Conservation (phyloP, 2,329 filamentous ascomycete species). For the Leptographium galeiforme region DNA sequence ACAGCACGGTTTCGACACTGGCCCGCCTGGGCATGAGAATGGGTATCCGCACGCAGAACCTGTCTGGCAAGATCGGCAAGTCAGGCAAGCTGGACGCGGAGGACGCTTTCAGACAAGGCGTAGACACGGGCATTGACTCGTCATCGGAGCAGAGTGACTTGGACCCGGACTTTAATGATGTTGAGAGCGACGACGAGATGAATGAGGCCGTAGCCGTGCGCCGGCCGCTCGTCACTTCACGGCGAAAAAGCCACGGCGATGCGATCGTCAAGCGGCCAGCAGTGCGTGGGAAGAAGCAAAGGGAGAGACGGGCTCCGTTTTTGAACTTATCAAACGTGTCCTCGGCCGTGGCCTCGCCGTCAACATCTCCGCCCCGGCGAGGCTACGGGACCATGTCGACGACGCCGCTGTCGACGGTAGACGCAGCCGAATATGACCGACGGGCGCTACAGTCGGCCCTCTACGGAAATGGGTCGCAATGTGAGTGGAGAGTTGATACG, state of each 20-base stretch:
- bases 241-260: constrained; percentile 29
- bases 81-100: constrained; percentile 24
- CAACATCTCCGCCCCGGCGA: constrained; percentile 2
- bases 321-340: background rate
- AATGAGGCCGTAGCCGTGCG: constrained; percentile 14
- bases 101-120: constrained; percentile 13
- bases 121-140: constrained; percentile 14
- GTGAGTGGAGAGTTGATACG: background rate
- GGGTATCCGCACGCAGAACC: constrained; percentile 62
- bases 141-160: constrained; percentile 10
- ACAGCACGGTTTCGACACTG: constrained; percentile 38
- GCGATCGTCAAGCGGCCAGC: constrained; percentile 17
- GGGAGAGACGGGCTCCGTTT: constrained; percentile 6
- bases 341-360: background rate
- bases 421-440: background rate
- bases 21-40: constrained; percentile 50
- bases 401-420: background rate
- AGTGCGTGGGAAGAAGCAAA: constrained; percentile 14
- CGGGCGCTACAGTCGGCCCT: background rate
- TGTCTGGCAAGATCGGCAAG: constrained; percentile 41
- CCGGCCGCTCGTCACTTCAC: constrained; percentile 7
- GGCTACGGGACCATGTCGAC: constrained; percentile 15
- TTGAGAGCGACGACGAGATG: constrained; percentile 23
- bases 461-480: background rate
- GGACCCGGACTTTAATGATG: constrained; percentile 23